phyloP scores from a whole-genome alignment of 2,329 filamentous ascomycete species.

The Westerdykella aurantiaca region DNA sequence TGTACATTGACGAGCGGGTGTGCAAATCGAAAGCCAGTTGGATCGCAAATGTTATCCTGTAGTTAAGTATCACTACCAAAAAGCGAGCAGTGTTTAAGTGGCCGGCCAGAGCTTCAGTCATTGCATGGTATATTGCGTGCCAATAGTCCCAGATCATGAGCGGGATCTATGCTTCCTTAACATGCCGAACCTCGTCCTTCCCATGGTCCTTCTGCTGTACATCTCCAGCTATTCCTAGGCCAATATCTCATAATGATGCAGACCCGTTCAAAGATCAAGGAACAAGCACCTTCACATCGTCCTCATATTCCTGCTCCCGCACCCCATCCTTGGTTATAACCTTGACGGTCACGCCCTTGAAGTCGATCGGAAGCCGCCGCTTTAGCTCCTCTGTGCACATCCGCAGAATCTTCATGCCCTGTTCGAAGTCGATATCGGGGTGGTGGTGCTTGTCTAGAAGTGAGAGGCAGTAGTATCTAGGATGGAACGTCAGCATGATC shows the following conservation, averaged over 20 bases:
- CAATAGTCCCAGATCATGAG: too few relatives aligned
- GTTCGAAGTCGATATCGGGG: slow-evolving; percentile 80
- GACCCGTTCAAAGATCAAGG: slow-evolving; percentile 40
- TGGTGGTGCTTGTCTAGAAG: slow-evolving; percentile 99
- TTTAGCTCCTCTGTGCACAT: slow-evolving; percentile 98
- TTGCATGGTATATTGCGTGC: too few relatives aligned
- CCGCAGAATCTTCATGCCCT: slow-evolving; percentile 85
- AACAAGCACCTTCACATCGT: slow-evolving; percentile 64
- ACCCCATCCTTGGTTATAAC: slow-evolving; percentile 93
- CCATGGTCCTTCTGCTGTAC: slow-evolving; percentile 1
- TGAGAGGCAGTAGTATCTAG: slow-evolving; percentile 91
- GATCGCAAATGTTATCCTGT: too few relatives aligned
- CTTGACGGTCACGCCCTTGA: slow-evolving; percentile 94
- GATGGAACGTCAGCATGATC: background rate
- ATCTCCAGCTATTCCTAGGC: slow-evolving; percentile 4
- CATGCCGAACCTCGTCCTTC: background rate
- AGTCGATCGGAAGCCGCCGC: slow-evolving; percentile 93
- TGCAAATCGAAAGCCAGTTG: too few relatives aligned
- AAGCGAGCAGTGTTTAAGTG: too few relatives aligned
- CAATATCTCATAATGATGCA: slow-evolving; percentile 1
- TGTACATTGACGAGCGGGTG: too few relatives aligned
- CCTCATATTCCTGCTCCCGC: slow-evolving; percentile 75
- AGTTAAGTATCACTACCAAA: too few relatives aligned
- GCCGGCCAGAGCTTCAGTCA: too few relatives aligned
- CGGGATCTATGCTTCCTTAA: too few relatives aligned